Base-by-base conservation (phyloP, 345 rosid genomes). In the Trapa incisa region DNA sequence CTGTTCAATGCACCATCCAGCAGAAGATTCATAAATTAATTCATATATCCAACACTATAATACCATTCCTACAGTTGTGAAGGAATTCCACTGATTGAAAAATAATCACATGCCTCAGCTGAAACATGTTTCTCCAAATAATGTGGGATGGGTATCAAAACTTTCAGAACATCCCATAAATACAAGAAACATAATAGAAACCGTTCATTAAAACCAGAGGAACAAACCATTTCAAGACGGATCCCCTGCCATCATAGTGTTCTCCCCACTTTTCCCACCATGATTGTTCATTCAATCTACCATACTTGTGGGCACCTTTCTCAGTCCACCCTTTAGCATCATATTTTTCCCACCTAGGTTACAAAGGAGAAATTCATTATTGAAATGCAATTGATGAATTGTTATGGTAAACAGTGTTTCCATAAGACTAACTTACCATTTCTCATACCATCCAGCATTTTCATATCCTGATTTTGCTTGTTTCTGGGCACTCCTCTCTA, bases 251-350 rank as follows among this genome's bases (percentile, higher is more conserved):
- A 78, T 94, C 99, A 66, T 87, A 94, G 78, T 94, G 89, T 75
- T 94, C 99, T 71, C 99, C 99, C 99, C 99, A 94, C 74, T 94
- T 94, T 78, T 94, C 99, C 99, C 99, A 94, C 97, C 99, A 94
- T 36, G 99, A 94, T 71, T 94, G 96, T 79, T 90, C 99, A 74
- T 94, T 94, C 69, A 90, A 78, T 77, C 91, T 83, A 68, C 99
- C 99, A 67, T 91, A 88, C 81, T 94, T 94, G 72, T 94, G 92
- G 12, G 99, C 99, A 43, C 99, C 97, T 78, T 94, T 94, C 83
- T 94, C 99, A 35, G 99, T 90, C 96, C 92, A 83, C 56, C 99
- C 99, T 85, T 90, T 94, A 47, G 95, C 99, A 80, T 94, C 97
- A 48, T 94, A 94, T 75, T 94, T 94, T 79, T 94, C 99, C 99